These are phyloP conservation scores for Trypanosoma lewisi DNA, from an alignment of 208 protist genomes.

Conservation along the genomic window DNA sequence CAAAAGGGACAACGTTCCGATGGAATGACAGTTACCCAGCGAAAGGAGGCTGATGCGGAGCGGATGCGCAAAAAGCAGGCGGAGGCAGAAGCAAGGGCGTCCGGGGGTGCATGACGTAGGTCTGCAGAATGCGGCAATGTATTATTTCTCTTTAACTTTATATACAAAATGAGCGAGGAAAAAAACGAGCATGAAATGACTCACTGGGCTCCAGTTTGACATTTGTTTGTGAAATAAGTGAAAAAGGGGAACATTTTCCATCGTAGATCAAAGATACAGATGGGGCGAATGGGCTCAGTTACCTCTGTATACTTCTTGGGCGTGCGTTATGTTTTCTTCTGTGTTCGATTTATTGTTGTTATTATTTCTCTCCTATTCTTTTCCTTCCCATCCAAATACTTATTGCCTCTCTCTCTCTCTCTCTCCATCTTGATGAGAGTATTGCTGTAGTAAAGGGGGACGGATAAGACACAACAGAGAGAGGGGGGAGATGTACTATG, in stretches of 20 bases:
- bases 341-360: slow-evolving; percentile 17
- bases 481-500: slow-evolving; percentile 56
- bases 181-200: too few relatives aligned
- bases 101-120: not conserved
- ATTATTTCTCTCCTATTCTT: not conserved
- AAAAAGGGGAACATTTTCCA: too few relatives aligned
- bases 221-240: too few relatives aligned
- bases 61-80: slow-evolving; percentile 87
- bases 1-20: slow-evolving; percentile 71
- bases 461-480: not conserved
- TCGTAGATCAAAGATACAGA: too few relatives aligned
- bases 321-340: slow-evolving; percentile 9
- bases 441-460: not conserved
- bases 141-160: too few relatives aligned
- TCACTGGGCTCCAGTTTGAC: too few relatives aligned
- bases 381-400: too few relatives aligned
- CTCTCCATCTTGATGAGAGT: too few relatives aligned
- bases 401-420: too few relatives aligned
- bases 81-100: slow-evolving; percentile 46
- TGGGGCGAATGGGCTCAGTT: too few relatives aligned
- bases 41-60: slow-evolving; percentile 85
- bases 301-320: too few relatives aligned
- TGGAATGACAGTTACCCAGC: slow-evolving; percentile 53
- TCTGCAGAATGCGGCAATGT: not conserved
- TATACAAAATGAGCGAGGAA: too few relatives aligned